These are phyloP conservation scores for Neofusicoccum parvum DNA, from an alignment of 2,329 filamentous ascomycete species.

Conservation along the genomic window DNA sequence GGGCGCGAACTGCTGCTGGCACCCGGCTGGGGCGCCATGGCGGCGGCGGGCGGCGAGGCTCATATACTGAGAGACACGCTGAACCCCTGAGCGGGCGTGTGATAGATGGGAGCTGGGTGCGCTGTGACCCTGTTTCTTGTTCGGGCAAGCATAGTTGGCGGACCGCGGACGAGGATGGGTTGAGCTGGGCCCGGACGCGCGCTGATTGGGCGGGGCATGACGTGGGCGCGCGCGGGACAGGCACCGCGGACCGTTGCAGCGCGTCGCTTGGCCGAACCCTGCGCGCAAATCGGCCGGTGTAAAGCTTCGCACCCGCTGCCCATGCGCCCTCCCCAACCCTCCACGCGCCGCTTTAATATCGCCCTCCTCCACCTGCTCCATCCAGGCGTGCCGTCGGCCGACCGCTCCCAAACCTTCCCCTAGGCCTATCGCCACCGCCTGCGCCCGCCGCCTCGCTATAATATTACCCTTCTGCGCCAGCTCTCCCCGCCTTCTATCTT, in stretches of 20 bases:
- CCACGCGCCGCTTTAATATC: constrained; percentile 2
- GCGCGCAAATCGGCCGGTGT: neutral
- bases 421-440: neutral
- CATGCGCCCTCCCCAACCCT: neutral
- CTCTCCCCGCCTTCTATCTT: neutral
- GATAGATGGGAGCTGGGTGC: neutral
- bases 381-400: constrained; percentile 1
- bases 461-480: neutral
- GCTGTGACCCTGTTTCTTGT: constrained; percentile 4
- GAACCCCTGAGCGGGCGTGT: neutral
- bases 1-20: neutral
- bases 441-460: neutral
- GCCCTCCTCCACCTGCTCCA: constrained; percentile 11
- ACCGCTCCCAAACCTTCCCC: neutral
- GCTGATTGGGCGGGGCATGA: constrained; percentile 15
- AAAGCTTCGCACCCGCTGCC: constrained; percentile 13
- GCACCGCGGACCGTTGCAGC: constrained; percentile 8
- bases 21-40: constrained; percentile 12
- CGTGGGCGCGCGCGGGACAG: constrained; percentile 3
- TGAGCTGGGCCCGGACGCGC: neutral
- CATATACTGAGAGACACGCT: neutral
- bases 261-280: constrained; percentile 14
- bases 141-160: neutral
- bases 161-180: neutral
- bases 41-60: neutral